phyloP scores from a whole-genome alignment of 257 asterid genomes.

The Misopates orontium region DNA sequence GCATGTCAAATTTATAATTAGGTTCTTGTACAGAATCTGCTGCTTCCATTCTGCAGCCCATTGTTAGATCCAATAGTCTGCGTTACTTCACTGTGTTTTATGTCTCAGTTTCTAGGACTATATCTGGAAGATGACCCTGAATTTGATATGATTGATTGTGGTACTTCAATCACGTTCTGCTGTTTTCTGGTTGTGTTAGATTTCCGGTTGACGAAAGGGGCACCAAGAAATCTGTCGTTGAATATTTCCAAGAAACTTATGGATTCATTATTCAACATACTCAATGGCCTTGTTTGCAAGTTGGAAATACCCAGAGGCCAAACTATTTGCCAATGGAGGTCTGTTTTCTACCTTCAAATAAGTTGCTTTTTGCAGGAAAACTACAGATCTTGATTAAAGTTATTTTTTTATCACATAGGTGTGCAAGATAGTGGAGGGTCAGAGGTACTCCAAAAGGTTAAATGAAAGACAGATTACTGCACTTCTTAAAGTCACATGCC shows the following conservation, averaged over 20 bases:
- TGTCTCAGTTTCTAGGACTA: too few relatives aligned
- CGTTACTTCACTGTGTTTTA: too few relatives aligned
- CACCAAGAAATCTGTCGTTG: conserved; percentile 77
- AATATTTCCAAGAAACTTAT: conserved; percentile 78
- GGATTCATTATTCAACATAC: conserved; percentile 72
- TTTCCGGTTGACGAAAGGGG: conserved; percentile 88
- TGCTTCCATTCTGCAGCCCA: too few relatives aligned
- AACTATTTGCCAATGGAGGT: conserved; percentile 97
- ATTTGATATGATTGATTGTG: background rate
- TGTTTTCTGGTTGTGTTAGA: conserved; percentile 38
- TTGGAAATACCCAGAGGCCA: conserved; percentile 78
- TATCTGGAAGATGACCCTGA: too few relatives aligned
- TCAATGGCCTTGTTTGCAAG: conserved; percentile 90
- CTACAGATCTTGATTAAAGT: background rate
- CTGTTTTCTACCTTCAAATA: conserved; percentile 2
- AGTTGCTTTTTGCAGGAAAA: background rate
- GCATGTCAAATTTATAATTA: too few relatives aligned
- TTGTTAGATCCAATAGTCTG: too few relatives aligned
- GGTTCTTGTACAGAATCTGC: too few relatives aligned
- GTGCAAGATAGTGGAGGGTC: conserved; percentile 92
- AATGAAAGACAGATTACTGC: conserved; percentile 91
- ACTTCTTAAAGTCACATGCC: conserved; percentile 89
- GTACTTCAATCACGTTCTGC: background rate
- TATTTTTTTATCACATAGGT: conserved; percentile 40
- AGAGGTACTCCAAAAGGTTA: conserved; percentile 83